Evolutionary conservation across 2,329 filamentous ascomycete species (phyloP).

Genomic region (Colletotrichum sidae): DNA sequence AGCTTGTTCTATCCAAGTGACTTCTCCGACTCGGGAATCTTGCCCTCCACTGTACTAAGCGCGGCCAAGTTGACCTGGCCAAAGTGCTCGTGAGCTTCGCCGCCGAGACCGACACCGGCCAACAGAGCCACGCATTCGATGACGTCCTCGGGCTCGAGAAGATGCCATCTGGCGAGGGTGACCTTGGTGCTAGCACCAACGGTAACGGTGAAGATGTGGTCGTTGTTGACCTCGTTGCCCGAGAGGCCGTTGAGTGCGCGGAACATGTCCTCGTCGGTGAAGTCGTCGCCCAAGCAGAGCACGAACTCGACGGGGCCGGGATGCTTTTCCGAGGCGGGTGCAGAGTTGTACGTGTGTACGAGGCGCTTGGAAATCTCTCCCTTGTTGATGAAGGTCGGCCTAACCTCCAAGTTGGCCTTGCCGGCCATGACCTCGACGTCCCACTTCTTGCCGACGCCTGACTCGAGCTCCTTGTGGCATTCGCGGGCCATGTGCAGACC

Average conservation of each 20-base stretch:
- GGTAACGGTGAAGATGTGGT: constrained; percentile 89
- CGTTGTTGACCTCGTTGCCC: constrained; percentile 63
- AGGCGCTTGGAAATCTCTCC: constrained; percentile 92
- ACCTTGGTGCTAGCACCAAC: constrained; percentile 93
- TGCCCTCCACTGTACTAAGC: constrained; percentile 64
- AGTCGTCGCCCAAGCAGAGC: constrained; percentile 93
- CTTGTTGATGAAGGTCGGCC: constrained; percentile 98
- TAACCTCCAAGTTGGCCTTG: constrained; percentile 96
- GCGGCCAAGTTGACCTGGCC: constrained; percentile 69
- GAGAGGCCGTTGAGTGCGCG: constrained; percentile 76
- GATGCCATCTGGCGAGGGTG: constrained; percentile 89
- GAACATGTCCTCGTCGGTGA: constrained; percentile 98
- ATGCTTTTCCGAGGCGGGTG: constrained; percentile 55
- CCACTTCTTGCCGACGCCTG: constrained; percentile 80
- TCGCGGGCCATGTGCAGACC: constrained; percentile 83
- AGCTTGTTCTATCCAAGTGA: constrained; percentile 15
- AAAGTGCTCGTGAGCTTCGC: constrained; percentile 53
- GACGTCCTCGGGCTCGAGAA: constrained; percentile 89
- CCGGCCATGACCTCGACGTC: constrained; percentile 97
- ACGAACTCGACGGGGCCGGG: constrained; percentile 80
- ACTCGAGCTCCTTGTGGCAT: constrained; percentile 84
- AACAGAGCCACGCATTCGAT: constrained; percentile 75
- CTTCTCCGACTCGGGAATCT: constrained; percentile 52
- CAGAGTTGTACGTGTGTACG: constrained; percentile 76
- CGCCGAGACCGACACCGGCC: constrained; percentile 57